Evolutionary conservation across 1,284 basidiomycete species (phyloP).

Genomic region (Tilletia walkeri): DNA sequence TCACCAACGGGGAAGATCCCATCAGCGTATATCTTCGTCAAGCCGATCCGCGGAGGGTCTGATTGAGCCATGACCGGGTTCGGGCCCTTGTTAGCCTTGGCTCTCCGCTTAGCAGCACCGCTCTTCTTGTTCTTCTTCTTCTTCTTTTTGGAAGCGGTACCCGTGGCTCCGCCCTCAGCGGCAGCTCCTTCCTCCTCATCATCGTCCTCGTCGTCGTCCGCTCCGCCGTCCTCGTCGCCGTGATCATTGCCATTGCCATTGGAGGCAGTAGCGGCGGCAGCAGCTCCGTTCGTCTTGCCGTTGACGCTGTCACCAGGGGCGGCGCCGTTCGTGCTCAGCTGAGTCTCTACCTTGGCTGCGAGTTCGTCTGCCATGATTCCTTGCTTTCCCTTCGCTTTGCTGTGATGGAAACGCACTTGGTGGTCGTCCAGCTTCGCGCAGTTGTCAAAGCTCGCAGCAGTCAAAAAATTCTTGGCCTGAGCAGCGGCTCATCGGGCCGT

Average conservation of each 20-base stretch:
- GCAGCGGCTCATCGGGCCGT: no score
- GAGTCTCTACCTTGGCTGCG: conserved; percentile 11
- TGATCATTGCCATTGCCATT: not conserved
- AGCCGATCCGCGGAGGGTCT: conserved; percentile 87
- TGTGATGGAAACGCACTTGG: no score
- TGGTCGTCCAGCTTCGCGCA: no score
- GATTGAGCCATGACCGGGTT: conserved; percentile 54
- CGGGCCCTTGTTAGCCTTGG: conserved; percentile 27
- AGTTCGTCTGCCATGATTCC: conserved; percentile 13
- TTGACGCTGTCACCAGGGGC: not conserved
- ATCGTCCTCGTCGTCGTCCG: conserved; percentile 32
- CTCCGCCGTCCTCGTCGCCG: not conserved
- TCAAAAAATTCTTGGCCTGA: no score
- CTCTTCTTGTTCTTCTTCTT: conserved; percentile 85
- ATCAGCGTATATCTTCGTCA: conserved; percentile 83
- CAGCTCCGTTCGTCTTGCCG: not conserved
- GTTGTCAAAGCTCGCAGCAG: no score
- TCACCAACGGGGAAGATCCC: conserved; percentile 88
- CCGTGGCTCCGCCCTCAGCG: conserved; percentile 22
- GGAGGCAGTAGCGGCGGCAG: not conserved
- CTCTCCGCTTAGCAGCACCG: conserved; percentile 47
- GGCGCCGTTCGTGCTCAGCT: conserved; percentile 14
- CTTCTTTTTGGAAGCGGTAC: conserved; percentile 59
- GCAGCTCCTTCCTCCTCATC: conserved; percentile 39
- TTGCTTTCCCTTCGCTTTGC: no score